Evolutionary conservation across 352 stramenopile genomes (phyloP).

Genomic region (Pythium apleroticum): DNA sequence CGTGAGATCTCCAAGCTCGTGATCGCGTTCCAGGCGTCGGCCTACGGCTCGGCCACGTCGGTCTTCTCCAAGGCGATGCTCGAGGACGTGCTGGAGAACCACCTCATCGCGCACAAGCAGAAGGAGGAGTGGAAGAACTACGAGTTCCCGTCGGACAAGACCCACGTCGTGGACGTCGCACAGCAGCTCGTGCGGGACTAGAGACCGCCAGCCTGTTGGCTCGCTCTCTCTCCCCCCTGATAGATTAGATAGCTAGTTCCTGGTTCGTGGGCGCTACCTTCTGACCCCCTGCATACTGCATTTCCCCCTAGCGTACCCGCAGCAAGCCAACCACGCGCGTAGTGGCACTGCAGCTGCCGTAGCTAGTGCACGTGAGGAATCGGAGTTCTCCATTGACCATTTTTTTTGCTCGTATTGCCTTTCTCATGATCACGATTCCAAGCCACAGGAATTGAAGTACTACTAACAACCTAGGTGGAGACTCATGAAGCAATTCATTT

Average conservation of each 20-base stretch:
- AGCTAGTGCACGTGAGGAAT: constrained; percentile 5
- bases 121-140: constrained; percentile 94
- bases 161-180: constrained; percentile 34
- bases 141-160: constrained; percentile 51
- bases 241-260: constrained; percentile 87
- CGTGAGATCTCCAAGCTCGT: constrained; percentile 99
- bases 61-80: constrained; percentile 94
- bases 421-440: too few relatives aligned
- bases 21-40: constrained; percentile 98
- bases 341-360: neutral
- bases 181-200: constrained; percentile 56
- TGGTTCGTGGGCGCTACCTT: constrained; percentile 76
- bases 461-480: too few relatives aligned
- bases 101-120: constrained; percentile 91
- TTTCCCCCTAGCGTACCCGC: neutral
- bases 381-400: constrained; percentile 8
- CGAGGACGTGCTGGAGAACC: constrained; percentile 92
- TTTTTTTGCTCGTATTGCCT: neutral
- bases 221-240: constrained; percentile 34
- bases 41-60: constrained; percentile 94
- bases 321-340: neutral
- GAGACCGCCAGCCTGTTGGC: too few relatives aligned
- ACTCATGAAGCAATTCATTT: too few relatives aligned
- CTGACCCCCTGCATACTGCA: constrained; percentile 7
- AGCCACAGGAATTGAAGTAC: too few relatives aligned